Percentiles rank a stretch among this genome's conserved stretches.
These are phyloP conservation scores for Trichosanthes cucumerina DNA, from an alignment of 306 rosid species.

Conservation along the genomic window DNA sequence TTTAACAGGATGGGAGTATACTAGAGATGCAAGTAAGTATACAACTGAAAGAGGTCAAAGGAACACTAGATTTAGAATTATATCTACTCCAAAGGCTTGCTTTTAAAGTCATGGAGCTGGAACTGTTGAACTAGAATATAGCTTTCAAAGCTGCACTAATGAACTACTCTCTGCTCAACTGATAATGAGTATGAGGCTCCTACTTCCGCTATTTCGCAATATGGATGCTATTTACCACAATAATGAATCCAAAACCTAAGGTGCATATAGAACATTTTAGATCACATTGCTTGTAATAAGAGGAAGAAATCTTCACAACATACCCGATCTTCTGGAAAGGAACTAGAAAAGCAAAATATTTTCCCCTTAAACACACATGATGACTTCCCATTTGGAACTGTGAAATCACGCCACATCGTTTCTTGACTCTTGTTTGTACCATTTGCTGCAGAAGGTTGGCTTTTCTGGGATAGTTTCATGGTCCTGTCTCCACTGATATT, in stretches of 20 bases:
- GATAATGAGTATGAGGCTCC: background rate
- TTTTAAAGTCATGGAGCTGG: slow-evolving; percentile 4
- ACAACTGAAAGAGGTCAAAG: background rate
- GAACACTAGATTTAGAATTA: background rate
- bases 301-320: slow-evolving; percentile 20
- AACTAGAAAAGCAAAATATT: slow-evolving; percentile 57
- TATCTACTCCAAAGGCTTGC: background rate
- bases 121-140: background rate
- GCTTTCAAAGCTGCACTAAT: background rate
- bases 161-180: background rate
- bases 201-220: background rate
- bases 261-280: background rate
- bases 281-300: background rate
- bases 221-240: background rate
- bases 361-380: slow-evolving; percentile 51
- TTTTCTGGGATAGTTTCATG: slow-evolving; percentile 22
- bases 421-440: slow-evolving; percentile 19
- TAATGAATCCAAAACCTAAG: slow-evolving; percentile 5
- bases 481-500: slow-evolving; percentile 25
- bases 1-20: background rate
- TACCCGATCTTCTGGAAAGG: slow-evolving; percentile 77
- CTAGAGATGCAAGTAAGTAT: background rate
- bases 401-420: slow-evolving; percentile 28
- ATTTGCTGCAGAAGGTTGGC: slow-evolving; percentile 28
- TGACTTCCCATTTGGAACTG: slow-evolving; percentile 34